Base-by-base conservation (phyloP, 2,329 filamentous ascomycete species). In the Rhinocladiella mackenziei region DNA sequence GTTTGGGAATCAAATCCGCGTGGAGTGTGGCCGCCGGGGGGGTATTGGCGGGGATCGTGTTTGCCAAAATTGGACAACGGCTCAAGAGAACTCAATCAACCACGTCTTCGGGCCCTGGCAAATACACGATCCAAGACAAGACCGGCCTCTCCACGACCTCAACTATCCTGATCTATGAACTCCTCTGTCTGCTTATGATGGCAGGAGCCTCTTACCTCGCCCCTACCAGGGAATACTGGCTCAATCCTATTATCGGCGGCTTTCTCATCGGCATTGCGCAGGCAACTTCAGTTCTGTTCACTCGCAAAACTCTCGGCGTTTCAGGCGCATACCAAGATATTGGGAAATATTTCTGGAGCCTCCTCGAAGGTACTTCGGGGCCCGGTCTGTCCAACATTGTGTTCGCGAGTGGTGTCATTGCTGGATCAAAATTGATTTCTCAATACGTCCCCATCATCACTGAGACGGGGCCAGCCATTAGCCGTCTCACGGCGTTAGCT, bases 321-420 rank as follows among this genome's bases (percentile, higher is more conserved):
- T 84, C 80, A 2, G 69, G 69, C 1, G 75, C 74, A 0, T 84
- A 78, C 53, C 78, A 83, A 56, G 78, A 84, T 55, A 52, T 75
- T 4, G 80, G 78, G 6, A 71, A 73, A 41, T 69, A 73, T 53
- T 68, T 81, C 50, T 74, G 71, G 66, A 69, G 68, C 58, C 30
- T 71, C 13, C 39, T 53, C n/a, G 39, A 45, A 2, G 39, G 65
- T 32, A 53, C 60, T 3, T 17, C 51, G 8, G 37, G 45, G 34
- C 39, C 65, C 63, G 11, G 60, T 55, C 10, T 65, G 67, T 17
- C 67, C 20, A 70, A 72, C 41, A 64, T 78, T 5, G 36, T 74
- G 5, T 81, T 83, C 54, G 74, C 74, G 0, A 56, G 63, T 0
- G 78, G 78, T 1, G 66, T 78, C 32, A 61, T 71, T 76, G 42